Percentiles rank a stretch among this genome's conserved stretches.
These are phyloP conservation scores for Blumeriella jaapii DNA, from an alignment of 2,329 filamentous ascomycete genomes.

Conservation along the genomic window DNA sequence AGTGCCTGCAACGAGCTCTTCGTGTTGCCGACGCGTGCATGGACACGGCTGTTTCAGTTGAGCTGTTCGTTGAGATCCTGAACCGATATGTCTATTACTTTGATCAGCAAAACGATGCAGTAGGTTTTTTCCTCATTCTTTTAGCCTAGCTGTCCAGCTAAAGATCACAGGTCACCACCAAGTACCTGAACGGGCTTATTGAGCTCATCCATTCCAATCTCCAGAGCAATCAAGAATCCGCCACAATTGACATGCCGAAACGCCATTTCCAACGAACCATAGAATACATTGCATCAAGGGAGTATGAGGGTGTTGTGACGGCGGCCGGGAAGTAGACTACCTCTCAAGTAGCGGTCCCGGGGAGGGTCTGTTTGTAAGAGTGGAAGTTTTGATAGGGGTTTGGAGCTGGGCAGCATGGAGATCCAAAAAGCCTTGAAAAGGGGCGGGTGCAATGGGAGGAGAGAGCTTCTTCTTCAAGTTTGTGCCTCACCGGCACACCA, in stretches of 20 bases:
- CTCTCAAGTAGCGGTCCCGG: neutral
- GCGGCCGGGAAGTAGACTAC: slow-evolving; percentile 21
- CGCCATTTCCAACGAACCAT: slow-evolving; percentile 92
- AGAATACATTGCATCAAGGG: slow-evolving; percentile 82
- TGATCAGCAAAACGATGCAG: slow-evolving; percentile 96
- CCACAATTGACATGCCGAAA: slow-evolving; percentile 75
- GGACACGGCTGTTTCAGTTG: slow-evolving; percentile 94
- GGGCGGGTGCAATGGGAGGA: slow-evolving; percentile 3
- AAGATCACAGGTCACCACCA: slow-evolving; percentile 64
- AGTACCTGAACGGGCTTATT: slow-evolving; percentile 95
- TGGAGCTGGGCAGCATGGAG: slow-evolving; percentile 7
- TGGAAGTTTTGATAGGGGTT: slow-evolving; percentile 14
- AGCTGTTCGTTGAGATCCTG: slow-evolving; percentile 95
- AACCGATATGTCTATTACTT: slow-evolving; percentile 99
- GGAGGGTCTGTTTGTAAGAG: slow-evolving; percentile 17
- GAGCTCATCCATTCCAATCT: slow-evolving; percentile 97
- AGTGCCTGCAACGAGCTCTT: slow-evolving; percentile 89
- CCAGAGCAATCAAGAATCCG: slow-evolving; percentile 69
- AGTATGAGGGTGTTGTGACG: slow-evolving; percentile 79
- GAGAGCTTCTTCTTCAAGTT: slow-evolving; percentile 1
- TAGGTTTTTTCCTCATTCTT: slow-evolving; percentile 28
- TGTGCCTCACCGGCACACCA: slow-evolving; percentile 5
- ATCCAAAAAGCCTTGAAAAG: no score
- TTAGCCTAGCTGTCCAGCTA: neutral
- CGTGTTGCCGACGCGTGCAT: slow-evolving; percentile 97